Evolutionary conservation across 192 early-diverging fungal genomes (phyloP), one percentile per base, ranked within the genome.

Genomic region (Coemansia sp.): DNA sequence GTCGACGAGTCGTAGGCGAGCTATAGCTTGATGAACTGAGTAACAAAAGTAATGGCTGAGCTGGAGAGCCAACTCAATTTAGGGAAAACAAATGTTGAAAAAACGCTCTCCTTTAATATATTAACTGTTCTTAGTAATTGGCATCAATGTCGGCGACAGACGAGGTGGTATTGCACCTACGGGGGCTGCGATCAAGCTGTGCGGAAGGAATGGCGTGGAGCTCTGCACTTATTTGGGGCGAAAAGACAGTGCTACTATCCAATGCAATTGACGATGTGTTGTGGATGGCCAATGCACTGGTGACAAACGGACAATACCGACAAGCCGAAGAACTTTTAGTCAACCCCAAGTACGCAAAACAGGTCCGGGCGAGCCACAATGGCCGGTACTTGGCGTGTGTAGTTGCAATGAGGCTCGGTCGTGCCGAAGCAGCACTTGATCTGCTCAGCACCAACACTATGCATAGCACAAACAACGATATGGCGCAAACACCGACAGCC

Each of bases 251-350:
- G 24, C 37, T 81, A 11, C 36, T 81, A 15, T 68, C 78, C 0
- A 66, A 50, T 42, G 61, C 57, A 37, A 60, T 55, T 4, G 71
- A 73, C 12, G 78, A 81, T 25, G 28, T 81, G 31, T 60, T 81
- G 1, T 81, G 78, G 78, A 60, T 81, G 9, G 69, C 63, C 14
- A 73, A 81, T 37, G 78, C 78, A 7, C 60, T 81, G 11, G 78
- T 81, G 36, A 75, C 78, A 8, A 81, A 81, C 26, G 73, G 78
- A 1, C 78, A 81, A 61, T 81, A 74, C 28, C 56, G 78, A 1
- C 78, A 81, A 28, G 73, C 78, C 0, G 78, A 81, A 26, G 78
- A 81, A 28, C 74, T 73, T 59, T 52, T 81, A 11, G 54, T 67
- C 3, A 68, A 66, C 20, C 69, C 68, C 5, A 28, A 34, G 12